A percentile compares a stretch with the other conserved stretches of the same genome.
Conservation (phyloP, 2,329 filamentous ascomycete species). For the Penicillium sp. region DNA sequence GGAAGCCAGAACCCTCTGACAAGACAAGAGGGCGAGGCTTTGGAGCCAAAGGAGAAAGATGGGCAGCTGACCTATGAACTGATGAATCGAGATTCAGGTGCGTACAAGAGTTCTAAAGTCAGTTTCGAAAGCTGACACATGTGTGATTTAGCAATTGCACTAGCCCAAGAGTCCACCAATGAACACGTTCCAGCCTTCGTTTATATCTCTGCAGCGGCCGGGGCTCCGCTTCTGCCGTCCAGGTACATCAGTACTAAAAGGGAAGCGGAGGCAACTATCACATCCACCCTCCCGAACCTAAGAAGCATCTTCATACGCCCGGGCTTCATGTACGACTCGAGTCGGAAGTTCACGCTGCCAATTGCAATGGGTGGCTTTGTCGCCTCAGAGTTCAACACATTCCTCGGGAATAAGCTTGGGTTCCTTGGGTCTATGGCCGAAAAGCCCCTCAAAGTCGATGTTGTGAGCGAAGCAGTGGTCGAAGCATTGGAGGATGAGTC, state of each 20-base stretch:
- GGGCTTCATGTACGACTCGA: slow-evolving; percentile 85
- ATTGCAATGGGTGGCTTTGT: slow-evolving; percentile 75
- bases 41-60: slow-evolving; percentile 64
- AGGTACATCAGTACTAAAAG: slow-evolving; percentile 91
- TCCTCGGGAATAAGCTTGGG: slow-evolving; percentile 73
- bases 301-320: slow-evolving; percentile 79
- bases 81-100: slow-evolving; percentile 84
- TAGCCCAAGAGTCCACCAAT: slow-evolving; percentile 71
- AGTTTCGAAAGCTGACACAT: slow-evolving; percentile 6
- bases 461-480: slow-evolving; percentile 84
- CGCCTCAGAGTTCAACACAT: slow-evolving; percentile 71
- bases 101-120: slow-evolving; percentile 11
- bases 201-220: slow-evolving; percentile 85
- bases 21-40: slow-evolving; percentile 56
- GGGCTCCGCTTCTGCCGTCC: slow-evolving; percentile 76
- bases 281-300: slow-evolving; percentile 69
- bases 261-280: slow-evolving; percentile 77
- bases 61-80: slow-evolving; percentile 90
- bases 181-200: slow-evolving; percentile 69
- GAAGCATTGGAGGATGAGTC: slow-evolving; percentile 75
- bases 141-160: slow-evolving; percentile 63
- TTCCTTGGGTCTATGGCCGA: slow-evolving; percentile 79
- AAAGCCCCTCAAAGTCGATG: slow-evolving; percentile 83
- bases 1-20: slow-evolving; percentile 69
- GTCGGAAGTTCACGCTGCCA: slow-evolving; percentile 76